Percentiles rank a stretch among this genome's conserved stretches.
phyloP scores from a whole-genome alignment of 2,329 filamentous ascomycete species.

The Alternaria incomplexa region DNA sequence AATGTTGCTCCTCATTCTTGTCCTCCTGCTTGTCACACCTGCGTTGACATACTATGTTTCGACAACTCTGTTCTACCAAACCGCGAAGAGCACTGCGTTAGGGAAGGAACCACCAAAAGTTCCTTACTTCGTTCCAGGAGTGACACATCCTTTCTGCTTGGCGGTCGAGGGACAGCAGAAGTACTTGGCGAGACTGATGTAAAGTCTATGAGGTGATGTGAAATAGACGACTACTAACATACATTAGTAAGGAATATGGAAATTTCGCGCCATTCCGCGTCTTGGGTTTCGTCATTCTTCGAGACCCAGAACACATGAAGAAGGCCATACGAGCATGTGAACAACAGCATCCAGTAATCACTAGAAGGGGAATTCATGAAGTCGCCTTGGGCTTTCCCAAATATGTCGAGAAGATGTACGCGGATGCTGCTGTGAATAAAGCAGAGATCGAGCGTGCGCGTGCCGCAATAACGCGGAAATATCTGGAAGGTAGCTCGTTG shows the following conservation, averaged over 20 bases:
- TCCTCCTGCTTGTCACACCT: slow-evolving; percentile 9
- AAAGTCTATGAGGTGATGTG: not conserved
- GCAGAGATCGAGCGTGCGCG: too few relatives aligned
- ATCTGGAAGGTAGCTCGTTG: slow-evolving; percentile 22
- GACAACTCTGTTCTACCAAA: too few relatives aligned
- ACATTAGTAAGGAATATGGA: slow-evolving; percentile 30
- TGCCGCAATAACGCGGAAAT: slow-evolving; percentile 10
- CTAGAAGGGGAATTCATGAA: too few relatives aligned
- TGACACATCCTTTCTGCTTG: too few relatives aligned
- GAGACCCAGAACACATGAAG: slow-evolving; percentile 28
- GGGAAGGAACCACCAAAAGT: slow-evolving; percentile 28
- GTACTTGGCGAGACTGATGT: slow-evolving; percentile 36
- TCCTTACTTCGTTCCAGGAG: slow-evolving; percentile 17
- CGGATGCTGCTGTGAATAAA: not conserved
- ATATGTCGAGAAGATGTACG: slow-evolving; percentile 8
- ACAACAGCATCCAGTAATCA: too few relatives aligned
- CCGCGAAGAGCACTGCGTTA: too few relatives aligned
- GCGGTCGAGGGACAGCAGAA: slow-evolving; percentile 14
- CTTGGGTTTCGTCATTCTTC: slow-evolving; percentile 23
- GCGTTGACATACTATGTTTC: slow-evolving; percentile 23
- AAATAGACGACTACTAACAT: too few relatives aligned
- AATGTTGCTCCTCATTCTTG: slow-evolving; percentile 2
- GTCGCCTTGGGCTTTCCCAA: not conserved
- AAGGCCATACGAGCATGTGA: slow-evolving; percentile 17
- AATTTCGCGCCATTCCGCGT: slow-evolving; percentile 30